Conservation (phyloP, 768 basidiomycete species). For the Scleroderma citrinum region DNA sequence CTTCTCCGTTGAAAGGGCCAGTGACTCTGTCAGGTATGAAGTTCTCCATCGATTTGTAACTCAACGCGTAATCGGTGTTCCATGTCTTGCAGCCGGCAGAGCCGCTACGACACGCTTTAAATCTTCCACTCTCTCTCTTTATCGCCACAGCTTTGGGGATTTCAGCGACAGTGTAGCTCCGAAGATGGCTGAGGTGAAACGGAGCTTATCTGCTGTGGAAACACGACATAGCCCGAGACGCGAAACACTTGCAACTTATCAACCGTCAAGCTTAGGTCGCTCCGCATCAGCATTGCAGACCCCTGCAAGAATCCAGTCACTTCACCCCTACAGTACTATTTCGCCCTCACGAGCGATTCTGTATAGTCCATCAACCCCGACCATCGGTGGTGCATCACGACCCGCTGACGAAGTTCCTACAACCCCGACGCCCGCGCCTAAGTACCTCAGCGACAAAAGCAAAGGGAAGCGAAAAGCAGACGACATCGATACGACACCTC, state of each 20-base stretch:
- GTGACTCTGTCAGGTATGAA: constrained; percentile 22
- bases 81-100: constrained; percentile 14
- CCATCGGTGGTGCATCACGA: constrained; percentile 9
- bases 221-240: constrained; percentile 10
- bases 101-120: constrained; percentile 7
- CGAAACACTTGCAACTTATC: constrained; percentile 9
- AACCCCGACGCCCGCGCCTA: constrained; percentile 29
- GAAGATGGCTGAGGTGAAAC: constrained; percentile 19
- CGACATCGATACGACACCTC: constrained; percentile 64
- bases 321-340: constrained; percentile 13
- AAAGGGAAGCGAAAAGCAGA: constrained; percentile 72
- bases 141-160: constrained; percentile 10
- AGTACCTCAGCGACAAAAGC: constrained; percentile 28
- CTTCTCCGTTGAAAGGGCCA: constrained; percentile 15
- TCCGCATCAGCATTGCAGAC: constrained; percentile 11
- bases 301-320: constrained; percentile 4
- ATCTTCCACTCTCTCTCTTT: constrained; percentile 16
- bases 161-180: constrained; percentile 9
- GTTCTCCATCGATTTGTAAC: neutral
- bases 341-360: constrained; percentile 12
- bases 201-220: constrained; percentile 21
- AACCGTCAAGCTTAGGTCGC: constrained; percentile 14
- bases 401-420: constrained; percentile 21
- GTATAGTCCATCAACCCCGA: constrained; percentile 6
- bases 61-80: neutral